These are phyloP conservation scores for Lepidium sativum DNA, from an alignment of 345 rosid genomes.

Conservation along the genomic window DNA sequence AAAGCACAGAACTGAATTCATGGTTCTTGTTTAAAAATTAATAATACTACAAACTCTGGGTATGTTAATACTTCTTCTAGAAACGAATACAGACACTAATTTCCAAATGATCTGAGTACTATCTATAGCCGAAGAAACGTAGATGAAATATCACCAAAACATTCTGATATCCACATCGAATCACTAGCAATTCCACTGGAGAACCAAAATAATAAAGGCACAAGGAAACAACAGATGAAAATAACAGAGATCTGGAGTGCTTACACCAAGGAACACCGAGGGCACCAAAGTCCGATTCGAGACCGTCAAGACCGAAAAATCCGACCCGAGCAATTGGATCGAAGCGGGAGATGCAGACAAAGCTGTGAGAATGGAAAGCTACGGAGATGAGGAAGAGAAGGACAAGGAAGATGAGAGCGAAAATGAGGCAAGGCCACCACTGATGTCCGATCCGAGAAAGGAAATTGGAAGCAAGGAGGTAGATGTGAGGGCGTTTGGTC, in stretches of 20 bases:
- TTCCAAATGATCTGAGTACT: not conserved
- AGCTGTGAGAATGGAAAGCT: slow-evolving; percentile 38
- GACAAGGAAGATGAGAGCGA: slow-evolving; percentile 30
- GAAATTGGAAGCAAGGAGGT: slow-evolving; percentile 41
- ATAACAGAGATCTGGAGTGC: slow-evolving; percentile 22
- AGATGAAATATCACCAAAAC: slow-evolving; percentile 12
- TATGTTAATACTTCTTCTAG: not conserved
- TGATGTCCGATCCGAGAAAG: slow-evolving; percentile 37
- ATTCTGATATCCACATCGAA: not conserved
- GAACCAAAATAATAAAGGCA: not conserved
- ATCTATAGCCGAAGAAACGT: not conserved
- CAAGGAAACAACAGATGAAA: not conserved
- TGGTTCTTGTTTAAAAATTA: not conserved
- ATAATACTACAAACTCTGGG: not conserved
- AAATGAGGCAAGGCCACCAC: slow-evolving; percentile 44
- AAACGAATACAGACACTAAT: not conserved
- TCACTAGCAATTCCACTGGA: not conserved
- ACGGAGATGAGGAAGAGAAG: slow-evolving; percentile 32
- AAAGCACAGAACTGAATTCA: not conserved
- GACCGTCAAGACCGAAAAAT: slow-evolving; percentile 63
- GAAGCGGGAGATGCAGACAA: slow-evolving; percentile 69
- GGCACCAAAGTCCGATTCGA: slow-evolving; percentile 81
- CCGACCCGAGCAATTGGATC: slow-evolving; percentile 64
- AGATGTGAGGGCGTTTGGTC: slow-evolving; percentile 47
- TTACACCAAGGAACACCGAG: slow-evolving; percentile 99